Evolutionary conservation across 148 eudicot genomes (phyloP).

Genomic region (Nyssa sinensis): DNA sequence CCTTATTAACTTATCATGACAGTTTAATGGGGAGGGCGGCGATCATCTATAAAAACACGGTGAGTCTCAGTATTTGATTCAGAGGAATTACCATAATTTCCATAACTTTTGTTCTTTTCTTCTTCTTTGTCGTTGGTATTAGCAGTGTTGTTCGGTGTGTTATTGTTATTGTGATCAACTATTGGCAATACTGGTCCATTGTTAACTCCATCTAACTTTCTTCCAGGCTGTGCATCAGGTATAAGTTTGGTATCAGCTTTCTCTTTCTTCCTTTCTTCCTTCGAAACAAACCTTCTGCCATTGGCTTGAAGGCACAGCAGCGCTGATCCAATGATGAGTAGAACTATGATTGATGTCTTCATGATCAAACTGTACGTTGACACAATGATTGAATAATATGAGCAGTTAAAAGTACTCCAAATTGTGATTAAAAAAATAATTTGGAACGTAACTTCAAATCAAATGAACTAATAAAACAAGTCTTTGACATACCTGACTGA

Average conservation of each 20-base stretch:
- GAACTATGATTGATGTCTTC: neutral
- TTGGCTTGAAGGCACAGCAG: neutral
- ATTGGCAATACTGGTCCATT: too few relatives aligned
- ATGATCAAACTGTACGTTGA: neutral
- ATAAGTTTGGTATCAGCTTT: neutral
- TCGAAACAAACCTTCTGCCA: neutral
- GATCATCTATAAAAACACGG: neutral
- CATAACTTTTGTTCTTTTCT: neutral
- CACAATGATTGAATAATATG: too few relatives aligned
- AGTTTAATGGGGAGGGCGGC: too few relatives aligned
- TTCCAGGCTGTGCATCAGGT: too few relatives aligned
- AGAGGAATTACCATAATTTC: neutral
- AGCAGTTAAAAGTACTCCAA: neutral
- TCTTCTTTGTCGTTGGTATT: neutral
- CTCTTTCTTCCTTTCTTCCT: slow-evolving; percentile 1
- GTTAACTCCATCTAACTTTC: too few relatives aligned
- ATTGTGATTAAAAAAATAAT: too few relatives aligned
- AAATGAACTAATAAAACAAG: too few relatives aligned
- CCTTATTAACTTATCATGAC: too few relatives aligned
- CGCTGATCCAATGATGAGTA: slow-evolving; percentile 1
- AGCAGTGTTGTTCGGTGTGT: too few relatives aligned
- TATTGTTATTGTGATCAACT: too few relatives aligned
- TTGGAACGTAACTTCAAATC: too few relatives aligned
- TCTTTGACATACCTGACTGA: neutral
- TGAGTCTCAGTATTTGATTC: neutral